Conservation (phyloP, 2,329 filamentous ascomycete species). For the Nannizziopsis barbatae region DNA sequence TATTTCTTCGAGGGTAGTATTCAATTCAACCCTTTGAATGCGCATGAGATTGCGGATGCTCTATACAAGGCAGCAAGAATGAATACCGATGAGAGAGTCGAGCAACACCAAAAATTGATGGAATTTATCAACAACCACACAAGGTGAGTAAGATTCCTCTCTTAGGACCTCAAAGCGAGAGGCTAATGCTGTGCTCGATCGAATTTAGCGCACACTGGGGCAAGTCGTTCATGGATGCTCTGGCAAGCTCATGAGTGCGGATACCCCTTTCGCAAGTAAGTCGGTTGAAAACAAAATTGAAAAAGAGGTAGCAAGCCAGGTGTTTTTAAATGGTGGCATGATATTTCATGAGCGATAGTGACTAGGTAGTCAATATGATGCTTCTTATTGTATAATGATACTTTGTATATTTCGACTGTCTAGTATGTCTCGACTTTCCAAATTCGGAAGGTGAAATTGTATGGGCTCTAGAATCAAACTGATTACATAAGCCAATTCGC, state of each 20-base stretch:
- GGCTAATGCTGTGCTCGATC: not conserved
- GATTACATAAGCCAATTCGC: no score
- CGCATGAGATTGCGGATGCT: constrained; percentile 75
- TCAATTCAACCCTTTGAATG: constrained; percentile 93
- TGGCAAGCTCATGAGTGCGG: not conserved
- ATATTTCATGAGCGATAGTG: no score
- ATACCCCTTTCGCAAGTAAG: not conserved
- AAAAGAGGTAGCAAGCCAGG: no score
- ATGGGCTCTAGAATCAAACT: no score
- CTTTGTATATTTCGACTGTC: no score
- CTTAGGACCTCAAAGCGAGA: not conserved
- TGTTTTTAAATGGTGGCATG: no score
- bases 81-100: constrained; percentile 64
- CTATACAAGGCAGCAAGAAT: constrained; percentile 82
- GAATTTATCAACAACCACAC: constrained; percentile 91
- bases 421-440: no score
- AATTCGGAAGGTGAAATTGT: no score
- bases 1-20: constrained; percentile 69
- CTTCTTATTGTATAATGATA: no score
- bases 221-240: constrained; percentile 11
- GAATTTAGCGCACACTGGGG: constrained; percentile 11
- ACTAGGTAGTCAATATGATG: no score
- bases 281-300: not conserved
- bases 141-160: constrained; percentile 38
- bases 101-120: constrained; percentile 73